A percentile compares a stretch with the other conserved stretches of the same genome.
Conservation (phyloP, 1,139 yeast species). For the Maudiozyma humilis region DNA sequence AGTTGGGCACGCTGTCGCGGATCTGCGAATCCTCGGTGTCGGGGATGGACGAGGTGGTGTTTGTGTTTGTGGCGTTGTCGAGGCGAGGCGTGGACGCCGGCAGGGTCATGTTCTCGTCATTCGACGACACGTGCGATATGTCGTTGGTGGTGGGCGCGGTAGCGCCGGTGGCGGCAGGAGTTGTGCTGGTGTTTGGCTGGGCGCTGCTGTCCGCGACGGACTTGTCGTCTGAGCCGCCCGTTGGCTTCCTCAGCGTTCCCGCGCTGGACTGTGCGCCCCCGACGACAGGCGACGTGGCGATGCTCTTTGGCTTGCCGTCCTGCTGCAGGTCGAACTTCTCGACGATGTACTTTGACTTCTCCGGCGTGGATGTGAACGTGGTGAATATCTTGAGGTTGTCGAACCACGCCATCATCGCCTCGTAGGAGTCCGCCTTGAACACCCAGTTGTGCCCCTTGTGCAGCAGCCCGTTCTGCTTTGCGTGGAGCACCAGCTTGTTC, state of each 20-base stretch:
- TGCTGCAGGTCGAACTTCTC: constrained; percentile 17
- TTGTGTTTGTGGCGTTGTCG: constrained; percentile 20
- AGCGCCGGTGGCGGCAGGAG: too few relatives aligned
- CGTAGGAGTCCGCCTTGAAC: constrained; percentile 75
- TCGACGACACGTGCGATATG: background rate
- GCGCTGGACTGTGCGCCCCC: background rate
- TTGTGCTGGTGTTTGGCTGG: background rate
- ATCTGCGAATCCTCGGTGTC: constrained; percentile 18
- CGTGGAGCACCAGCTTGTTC: constrained; percentile 66
- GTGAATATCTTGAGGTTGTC: constrained; percentile 60
- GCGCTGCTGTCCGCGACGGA: background rate
- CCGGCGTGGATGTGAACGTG: constrained; percentile 20
- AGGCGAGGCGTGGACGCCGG: constrained; percentile 16
- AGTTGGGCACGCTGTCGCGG: constrained; percentile 16
- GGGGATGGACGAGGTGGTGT: constrained; percentile 21
- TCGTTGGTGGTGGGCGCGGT: background rate
- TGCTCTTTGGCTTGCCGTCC: constrained; percentile 15
- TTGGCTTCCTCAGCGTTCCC: background rate
- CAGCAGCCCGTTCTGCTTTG: constrained; percentile 60
- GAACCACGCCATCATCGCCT: constrained; percentile 77
- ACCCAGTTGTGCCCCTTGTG: constrained; percentile 89
- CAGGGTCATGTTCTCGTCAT: constrained; percentile 9
- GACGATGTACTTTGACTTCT: constrained; percentile 24
- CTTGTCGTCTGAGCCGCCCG: background rate
- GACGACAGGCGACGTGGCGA: background rate